Evolutionary conservation across 2,329 filamentous ascomycete genomes (phyloP), one percentile per base, ranked within the genome.

Genomic region (Incumbomyces lentus): DNA sequence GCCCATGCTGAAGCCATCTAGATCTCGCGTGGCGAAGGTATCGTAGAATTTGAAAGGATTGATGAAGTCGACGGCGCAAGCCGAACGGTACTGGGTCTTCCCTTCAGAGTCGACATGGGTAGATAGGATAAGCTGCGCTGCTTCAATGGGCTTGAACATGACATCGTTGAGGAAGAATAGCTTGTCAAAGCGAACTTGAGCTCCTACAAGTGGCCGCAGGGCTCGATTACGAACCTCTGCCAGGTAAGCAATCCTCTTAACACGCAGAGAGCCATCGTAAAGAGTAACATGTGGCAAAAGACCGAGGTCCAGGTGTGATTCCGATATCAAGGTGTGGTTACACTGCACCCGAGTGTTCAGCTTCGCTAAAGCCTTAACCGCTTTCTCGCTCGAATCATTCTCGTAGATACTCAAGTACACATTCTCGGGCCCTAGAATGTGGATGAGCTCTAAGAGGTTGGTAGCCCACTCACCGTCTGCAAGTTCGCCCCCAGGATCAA

Each of bases 11-110:
- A 75, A 82, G 0, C 83, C 83, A 55, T 86, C 79, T 2, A 75
- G 64, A 58, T 88, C 84, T 16, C 84, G 72, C 22, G 79, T 81
- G 1, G 84, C 84, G 62, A 83, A 87, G 1, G 82, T 79, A 61
- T 89, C 84, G 62, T 89, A 88, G 59, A 83, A 85, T 52, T 84
- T 81, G 64, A 86, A 79, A 0, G 82, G 78, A 52, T 79, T 78
- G 58, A 81, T 78, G 58, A 82, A 87, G 65, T 89, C 84, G n/a
- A 84, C 71, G 1, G 81, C 81, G 58, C 84, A 88, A 2, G 81
- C 82, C 2, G 82, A 79, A 10, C 81, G 75, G 58, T 87, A 88
- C 40, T 70, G 66, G 0, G 75, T 58, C 17, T 64, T 62, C 10
- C 80, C 81, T 26, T 71, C 63, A 6, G 46, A 36, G 46, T 74